A percentile compares a stretch with the other conserved stretches of the same genome.
Evolutionary conservation across 2,329 filamentous ascomycete genomes (phyloP).

Genomic region (Orbilia brochopaga): DNA sequence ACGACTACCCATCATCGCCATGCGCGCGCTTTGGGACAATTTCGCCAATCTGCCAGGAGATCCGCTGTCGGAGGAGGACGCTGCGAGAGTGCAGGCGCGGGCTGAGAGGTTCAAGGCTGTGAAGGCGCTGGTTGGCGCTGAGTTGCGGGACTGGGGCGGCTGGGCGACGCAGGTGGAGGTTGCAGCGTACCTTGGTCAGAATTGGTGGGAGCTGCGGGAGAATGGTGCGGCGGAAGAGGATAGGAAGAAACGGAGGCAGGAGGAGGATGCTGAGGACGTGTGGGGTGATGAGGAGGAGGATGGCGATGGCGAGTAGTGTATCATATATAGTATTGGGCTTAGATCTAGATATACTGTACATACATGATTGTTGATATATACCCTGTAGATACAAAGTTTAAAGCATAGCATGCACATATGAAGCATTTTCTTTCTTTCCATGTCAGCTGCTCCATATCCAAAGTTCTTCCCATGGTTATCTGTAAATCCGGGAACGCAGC

Average conservation of each 20-base stretch:
- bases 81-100: constrained; percentile 10
- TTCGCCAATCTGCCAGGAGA: background rate
- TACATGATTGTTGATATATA: too few species aligned
- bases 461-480: too few species aligned
- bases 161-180: constrained; percentile 42
- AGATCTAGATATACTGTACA: too few species aligned
- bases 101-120: constrained; percentile 14
- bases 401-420: too few species aligned
- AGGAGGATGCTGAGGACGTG: constrained; percentile 14
- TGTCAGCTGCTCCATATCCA: too few species aligned
- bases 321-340: background rate
- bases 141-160: constrained; percentile 41
- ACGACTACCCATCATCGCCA: constrained; percentile 38
- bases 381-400: too few species aligned
- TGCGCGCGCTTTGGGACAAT: constrained; percentile 35
- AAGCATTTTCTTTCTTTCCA: too few species aligned
- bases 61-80: background rate
- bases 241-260: background rate
- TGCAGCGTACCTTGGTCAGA: constrained; percentile 40
- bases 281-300: constrained; percentile 27
- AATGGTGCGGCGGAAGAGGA: background rate
- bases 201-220: constrained; percentile 43
- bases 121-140: constrained; percentile 12
- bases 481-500: too few species aligned
- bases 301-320: constrained; percentile 12